phyloP scores from a whole-genome alignment of 2,329 filamentous ascomycete species.

The Paecilomyces niveus region DNA sequence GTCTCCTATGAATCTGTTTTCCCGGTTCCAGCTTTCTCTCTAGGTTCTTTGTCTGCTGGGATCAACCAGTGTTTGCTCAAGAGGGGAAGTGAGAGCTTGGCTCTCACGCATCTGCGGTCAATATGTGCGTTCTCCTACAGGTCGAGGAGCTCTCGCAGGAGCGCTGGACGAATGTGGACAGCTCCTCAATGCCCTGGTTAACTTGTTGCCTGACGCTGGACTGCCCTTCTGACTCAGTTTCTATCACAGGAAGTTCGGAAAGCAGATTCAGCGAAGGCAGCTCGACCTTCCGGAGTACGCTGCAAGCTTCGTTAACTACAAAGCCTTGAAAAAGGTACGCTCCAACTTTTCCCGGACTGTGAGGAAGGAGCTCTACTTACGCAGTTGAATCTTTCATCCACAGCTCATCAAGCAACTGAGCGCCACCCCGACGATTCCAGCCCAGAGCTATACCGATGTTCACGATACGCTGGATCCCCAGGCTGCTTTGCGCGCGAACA shows the following conservation, averaged over 20 bases:
- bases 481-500: conserved; percentile 87
- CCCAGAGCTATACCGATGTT: conserved; percentile 56
- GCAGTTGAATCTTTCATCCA: conserved; percentile 10
- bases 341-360: background rate
- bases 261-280: conserved; percentile 98
- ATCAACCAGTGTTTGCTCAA: background rate
- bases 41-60: background rate
- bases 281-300: conserved; percentile 99
- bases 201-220: background rate
- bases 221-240: background rate
- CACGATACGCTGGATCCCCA: conserved; percentile 63
- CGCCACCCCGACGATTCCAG: conserved; percentile 74
- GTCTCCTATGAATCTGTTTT: background rate
- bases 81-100: conserved; percentile 5
- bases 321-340: conserved; percentile 89
- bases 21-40: background rate
- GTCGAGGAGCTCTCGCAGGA: background rate
- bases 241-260: conserved; percentile 87
- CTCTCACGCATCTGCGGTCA: conserved; percentile 6
- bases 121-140: conserved; percentile 12
- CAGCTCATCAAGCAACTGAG: conserved; percentile 98
- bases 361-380: background rate
- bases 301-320: conserved; percentile 98
- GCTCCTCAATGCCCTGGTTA: background rate
- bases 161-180: background rate